Conservation (phyloP, 441 rosid genomes). For the Viola pubescens region DNA sequence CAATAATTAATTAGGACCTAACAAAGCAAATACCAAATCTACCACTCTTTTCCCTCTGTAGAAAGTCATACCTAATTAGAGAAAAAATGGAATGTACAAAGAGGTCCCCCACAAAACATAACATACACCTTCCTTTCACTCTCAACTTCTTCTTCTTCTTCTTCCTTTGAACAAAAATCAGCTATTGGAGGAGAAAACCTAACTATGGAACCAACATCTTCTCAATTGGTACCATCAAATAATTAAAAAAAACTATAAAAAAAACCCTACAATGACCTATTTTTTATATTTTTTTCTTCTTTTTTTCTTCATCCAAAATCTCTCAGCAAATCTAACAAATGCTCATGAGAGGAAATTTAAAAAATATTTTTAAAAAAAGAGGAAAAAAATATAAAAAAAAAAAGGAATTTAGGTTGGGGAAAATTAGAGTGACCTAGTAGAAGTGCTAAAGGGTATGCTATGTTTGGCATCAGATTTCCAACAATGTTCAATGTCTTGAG, state of each 20-base stretch:
- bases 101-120: conserved; percentile 27
- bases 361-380: background rate
- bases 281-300: background rate
- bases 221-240: no score
- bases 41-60: conserved; percentile 10
- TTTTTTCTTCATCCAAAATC: background rate
- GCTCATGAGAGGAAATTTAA: background rate
- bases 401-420: conserved; percentile 16
- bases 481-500: conserved; percentile 41
- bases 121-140: conserved; percentile 18
- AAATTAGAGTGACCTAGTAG: conserved; percentile 18
- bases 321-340: background rate
- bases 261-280: no score
- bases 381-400: background rate
- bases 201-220: no score
- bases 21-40: conserved; percentile 23
- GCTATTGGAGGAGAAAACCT: no score
- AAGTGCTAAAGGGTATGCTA: conserved; percentile 7
- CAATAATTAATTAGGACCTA: conserved; percentile 17
- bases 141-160: conserved; percentile 10
- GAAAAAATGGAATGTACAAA: conserved; percentile 43
- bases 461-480: conserved; percentile 29
- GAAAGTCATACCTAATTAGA: conserved; percentile 37
- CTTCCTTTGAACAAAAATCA: no score
- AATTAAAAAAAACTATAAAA: no score